Percentiles rank a stretch among this genome's conserved stretches.
These are phyloP conservation scores for Laguncularia racemosa DNA, from an alignment of 345 rosid genomes.

Conservation along the genomic window DNA sequence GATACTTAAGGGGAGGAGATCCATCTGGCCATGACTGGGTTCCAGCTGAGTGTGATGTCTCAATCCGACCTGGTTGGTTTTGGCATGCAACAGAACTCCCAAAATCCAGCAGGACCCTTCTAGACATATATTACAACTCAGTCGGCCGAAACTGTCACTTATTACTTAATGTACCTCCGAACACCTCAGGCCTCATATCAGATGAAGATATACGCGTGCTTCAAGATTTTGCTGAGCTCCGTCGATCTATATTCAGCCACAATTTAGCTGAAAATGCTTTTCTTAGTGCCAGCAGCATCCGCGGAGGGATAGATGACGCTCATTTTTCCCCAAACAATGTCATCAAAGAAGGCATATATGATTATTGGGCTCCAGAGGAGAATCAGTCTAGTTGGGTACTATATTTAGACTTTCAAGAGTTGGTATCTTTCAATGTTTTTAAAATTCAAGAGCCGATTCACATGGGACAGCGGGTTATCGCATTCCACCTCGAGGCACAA, in stretches of 20 bases:
- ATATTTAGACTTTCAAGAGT: conserved; percentile 34
- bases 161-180: conserved; percentile 80
- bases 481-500: conserved; percentile 48
- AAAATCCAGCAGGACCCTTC: conserved; percentile 60
- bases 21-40: conserved; percentile 71
- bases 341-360: conserved; percentile 46
- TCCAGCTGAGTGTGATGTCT: conserved; percentile 89
- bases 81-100: conserved; percentile 86
- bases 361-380: conserved; percentile 85
- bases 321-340: conserved; percentile 41
- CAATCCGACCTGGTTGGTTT: conserved; percentile 90
- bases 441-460: conserved; percentile 80
- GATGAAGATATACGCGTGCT: conserved; percentile 63
- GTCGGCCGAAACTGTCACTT: conserved; percentile 73
- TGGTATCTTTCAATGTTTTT: conserved; percentile 59
- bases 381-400: conserved; percentile 42
- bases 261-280: conserved; percentile 45
- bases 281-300: conserved; percentile 45
- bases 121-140: conserved; percentile 70
- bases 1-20: conserved; percentile 62
- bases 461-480: conserved; percentile 67
- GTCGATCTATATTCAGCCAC: conserved; percentile 44
- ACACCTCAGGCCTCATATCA: conserved; percentile 76
- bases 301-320: conserved; percentile 27
- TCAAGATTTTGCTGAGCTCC: conserved; percentile 46